These are phyloP conservation scores for Staphylotrichum longicolle DNA, from an alignment of 495 filamentous ascomycete genomes.

Conservation along the genomic window DNA sequence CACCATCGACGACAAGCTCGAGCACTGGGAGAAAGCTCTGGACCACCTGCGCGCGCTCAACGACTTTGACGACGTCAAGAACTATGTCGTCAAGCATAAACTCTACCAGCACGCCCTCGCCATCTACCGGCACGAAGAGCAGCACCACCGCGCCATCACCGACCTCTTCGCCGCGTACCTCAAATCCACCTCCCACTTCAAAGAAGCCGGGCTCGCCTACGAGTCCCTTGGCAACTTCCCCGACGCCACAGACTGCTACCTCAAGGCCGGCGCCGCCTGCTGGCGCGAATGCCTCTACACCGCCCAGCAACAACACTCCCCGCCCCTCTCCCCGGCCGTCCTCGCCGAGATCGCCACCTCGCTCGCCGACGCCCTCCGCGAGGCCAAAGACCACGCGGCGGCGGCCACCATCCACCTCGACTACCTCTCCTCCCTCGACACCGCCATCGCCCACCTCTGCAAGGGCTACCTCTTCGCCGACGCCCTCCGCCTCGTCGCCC, in stretches of 20 bases:
- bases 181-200: slow-evolving; percentile 66
- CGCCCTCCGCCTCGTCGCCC: slow-evolving; percentile 66
- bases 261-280: slow-evolving; percentile 62
- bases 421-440: slow-evolving; percentile 67
- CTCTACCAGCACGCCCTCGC: slow-evolving; percentile 75
- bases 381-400: slow-evolving; percentile 75
- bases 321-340: slow-evolving; percentile 55
- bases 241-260: slow-evolving; percentile 74
- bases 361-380: slow-evolving; percentile 69
- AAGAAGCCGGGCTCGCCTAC: slow-evolving; percentile 83
- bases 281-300: slow-evolving; percentile 92
- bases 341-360: slow-evolving; percentile 61
- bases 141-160: slow-evolving; percentile 57
- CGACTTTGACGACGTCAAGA: slow-evolving; percentile 67
- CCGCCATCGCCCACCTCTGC: slow-evolving; percentile 69
- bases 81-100: slow-evolving; percentile 72
- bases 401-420: slow-evolving; percentile 80
- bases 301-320: slow-evolving; percentile 56
- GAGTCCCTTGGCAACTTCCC: slow-evolving; percentile 75
- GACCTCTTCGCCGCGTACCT: slow-evolving; percentile 76
- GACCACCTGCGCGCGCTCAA: slow-evolving; percentile 64
- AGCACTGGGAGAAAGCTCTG: slow-evolving; percentile 72
- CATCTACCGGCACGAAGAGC: slow-evolving; percentile 77
- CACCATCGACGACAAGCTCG: slow-evolving; percentile 84
- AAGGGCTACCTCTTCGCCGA: slow-evolving; percentile 81